phyloP scores from a whole-genome alignment of 768 basidiomycete genomes.

The Pleurotus tuoliensis region DNA sequence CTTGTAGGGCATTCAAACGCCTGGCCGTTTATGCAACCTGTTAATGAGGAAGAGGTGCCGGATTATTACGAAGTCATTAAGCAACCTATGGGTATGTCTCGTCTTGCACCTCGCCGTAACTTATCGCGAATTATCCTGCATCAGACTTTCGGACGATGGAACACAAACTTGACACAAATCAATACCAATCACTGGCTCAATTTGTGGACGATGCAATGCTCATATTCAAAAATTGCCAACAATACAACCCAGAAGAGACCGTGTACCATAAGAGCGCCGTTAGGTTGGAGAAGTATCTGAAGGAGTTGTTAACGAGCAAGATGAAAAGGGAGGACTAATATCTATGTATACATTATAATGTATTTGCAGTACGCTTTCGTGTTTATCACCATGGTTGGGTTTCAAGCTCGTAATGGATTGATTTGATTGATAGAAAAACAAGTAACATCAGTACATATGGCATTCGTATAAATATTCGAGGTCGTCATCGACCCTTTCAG shows the following conservation, averaged over 20 bases:
- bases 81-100: conserved; percentile 82
- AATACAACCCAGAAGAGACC: conserved; percentile 80
- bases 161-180: conserved; percentile 83
- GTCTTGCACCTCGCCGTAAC: neutral
- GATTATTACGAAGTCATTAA: conserved; percentile 92
- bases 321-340: conserved; percentile 22
- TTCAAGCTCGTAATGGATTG: too few relatives aligned
- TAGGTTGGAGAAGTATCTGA: conserved; percentile 76
- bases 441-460: neutral
- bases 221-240: conserved; percentile 85
- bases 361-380: too few relatives aligned
- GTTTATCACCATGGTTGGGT: too few relatives aligned
- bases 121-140: conserved; percentile 2
- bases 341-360: neutral
- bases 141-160: conserved; percentile 89
- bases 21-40: conserved; percentile 88
- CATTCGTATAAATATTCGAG: neutral
- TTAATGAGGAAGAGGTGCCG: conserved; percentile 70
- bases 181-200: conserved; percentile 68
- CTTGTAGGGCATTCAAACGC: conserved; percentile 58
- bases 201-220: conserved; percentile 81
- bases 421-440: neutral
- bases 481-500: conserved; percentile 19
- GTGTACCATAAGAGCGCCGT: conserved; percentile 83
- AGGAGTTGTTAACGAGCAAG: conserved; percentile 41